These are phyloP conservation scores for Hibiscus syriacus DNA, from an alignment of 345 rosid species.

Conservation along the genomic window DNA sequence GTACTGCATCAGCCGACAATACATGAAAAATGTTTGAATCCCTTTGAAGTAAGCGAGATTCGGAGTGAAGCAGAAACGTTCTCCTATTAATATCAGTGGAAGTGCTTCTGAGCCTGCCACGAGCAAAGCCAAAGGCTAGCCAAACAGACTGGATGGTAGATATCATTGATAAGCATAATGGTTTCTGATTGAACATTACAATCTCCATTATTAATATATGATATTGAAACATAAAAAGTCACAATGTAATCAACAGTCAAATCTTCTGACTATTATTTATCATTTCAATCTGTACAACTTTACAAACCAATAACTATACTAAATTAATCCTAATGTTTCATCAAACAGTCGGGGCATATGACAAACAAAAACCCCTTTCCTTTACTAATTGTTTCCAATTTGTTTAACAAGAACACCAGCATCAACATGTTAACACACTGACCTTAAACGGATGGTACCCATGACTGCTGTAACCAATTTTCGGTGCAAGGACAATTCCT, in stretches of 20 bases:
- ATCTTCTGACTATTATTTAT: neutral
- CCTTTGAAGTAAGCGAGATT: neutral
- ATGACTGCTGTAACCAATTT: slow-evolving; percentile 73
- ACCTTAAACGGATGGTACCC: slow-evolving; percentile 95
- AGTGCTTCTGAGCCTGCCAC: too few species aligned
- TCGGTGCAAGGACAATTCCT: slow-evolving; percentile 14
- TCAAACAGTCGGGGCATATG: slow-evolving; percentile 1
- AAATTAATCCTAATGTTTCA: neutral
- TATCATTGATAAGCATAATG: too few species aligned
- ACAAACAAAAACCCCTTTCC: slow-evolving; percentile 16
- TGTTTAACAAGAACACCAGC: slow-evolving; percentile 13
- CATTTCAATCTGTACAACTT: slow-evolving; percentile 2
- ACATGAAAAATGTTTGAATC: neutral
- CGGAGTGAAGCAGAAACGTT: neutral
- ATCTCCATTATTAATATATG: neutral
- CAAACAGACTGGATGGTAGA: too few species aligned
- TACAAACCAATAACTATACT: neutral
- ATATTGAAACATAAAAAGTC: neutral
- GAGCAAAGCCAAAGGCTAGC: too few species aligned
- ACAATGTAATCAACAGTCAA: neutral
- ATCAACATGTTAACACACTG: slow-evolving; percentile 44
- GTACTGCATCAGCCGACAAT: too few species aligned
- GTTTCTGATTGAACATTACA: too few species aligned
- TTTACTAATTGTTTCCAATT: too few species aligned
- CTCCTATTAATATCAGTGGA: too few species aligned